Percentiles rank a stretch among this genome's conserved stretches.
Conservation (phyloP, 2,329 filamentous ascomycete species). For the Phaeosphaeriaceae sp. region DNA sequence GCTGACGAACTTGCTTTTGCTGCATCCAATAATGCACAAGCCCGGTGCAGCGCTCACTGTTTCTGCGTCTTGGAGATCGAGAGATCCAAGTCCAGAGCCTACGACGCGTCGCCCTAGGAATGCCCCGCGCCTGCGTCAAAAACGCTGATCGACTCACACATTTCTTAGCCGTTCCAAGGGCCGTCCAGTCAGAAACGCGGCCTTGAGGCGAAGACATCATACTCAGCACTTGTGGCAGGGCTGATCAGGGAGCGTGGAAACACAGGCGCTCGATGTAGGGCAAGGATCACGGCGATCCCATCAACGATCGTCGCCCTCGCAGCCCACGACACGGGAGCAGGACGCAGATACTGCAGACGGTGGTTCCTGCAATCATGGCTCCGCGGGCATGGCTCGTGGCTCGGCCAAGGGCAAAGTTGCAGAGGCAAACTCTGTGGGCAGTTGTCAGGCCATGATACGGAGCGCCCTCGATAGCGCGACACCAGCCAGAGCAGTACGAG, state of each 20-base stretch:
- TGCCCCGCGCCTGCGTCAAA: slow-evolving; percentile 18
- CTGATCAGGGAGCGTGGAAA: slow-evolving; percentile 44
- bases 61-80: slow-evolving; percentile 7
- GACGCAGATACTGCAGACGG: not conserved
- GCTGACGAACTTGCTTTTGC: not conserved
- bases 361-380: not conserved
- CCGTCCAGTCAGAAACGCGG: slow-evolving; percentile 30
- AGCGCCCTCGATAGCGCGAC: slow-evolving; percentile 10
- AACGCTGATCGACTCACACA: slow-evolving; percentile 27
- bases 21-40: not conserved
- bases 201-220: slow-evolving; percentile 25
- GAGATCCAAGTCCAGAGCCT: slow-evolving; percentile 1
- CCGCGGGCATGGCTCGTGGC: slow-evolving; percentile 1
- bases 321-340: slow-evolving; percentile 6
- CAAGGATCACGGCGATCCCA: slow-evolving; percentile 42
- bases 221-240: slow-evolving; percentile 35
- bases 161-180: slow-evolving; percentile 15
- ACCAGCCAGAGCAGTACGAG: slow-evolving; percentile 12
- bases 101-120: slow-evolving; percentile 16
- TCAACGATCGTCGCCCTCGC: slow-evolving; percentile 23
- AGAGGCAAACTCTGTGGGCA: not conserved
- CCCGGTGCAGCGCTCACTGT: not conserved
- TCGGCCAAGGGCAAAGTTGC: not conserved
- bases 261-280: slow-evolving; percentile 33
- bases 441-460: not conserved